Percentiles rank a stretch among this genome's conserved stretches.
phyloP scores from a whole-genome alignment of 2,329 filamentous ascomycete genomes.

The Botrytis tulipae region DNA sequence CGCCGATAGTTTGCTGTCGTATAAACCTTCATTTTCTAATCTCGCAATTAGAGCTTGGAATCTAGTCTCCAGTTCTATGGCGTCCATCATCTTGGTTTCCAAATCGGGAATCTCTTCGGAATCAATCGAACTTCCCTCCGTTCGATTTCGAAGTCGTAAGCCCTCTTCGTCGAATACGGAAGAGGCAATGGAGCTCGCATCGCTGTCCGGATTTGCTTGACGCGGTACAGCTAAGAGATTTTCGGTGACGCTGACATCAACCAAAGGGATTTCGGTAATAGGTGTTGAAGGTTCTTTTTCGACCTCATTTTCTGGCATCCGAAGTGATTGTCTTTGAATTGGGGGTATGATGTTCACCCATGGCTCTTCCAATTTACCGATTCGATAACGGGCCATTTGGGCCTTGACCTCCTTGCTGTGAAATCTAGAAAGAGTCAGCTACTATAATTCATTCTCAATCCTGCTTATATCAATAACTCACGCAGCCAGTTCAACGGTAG shows the following conservation, averaged over 20 bases:
- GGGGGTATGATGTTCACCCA: constrained; percentile 91
- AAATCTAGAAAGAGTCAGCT: constrained; percentile 52
- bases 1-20: constrained; percentile 76
- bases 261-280: not conserved
- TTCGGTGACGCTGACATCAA: constrained; percentile 54
- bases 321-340: constrained; percentile 56
- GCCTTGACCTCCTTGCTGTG: constrained; percentile 76
- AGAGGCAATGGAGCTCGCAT: constrained; percentile 6
- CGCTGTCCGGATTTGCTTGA: constrained; percentile 3
- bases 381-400: constrained; percentile 76
- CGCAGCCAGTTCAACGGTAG: constrained; percentile 90
- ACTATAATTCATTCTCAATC: not conserved
- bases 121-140: constrained; percentile 39
- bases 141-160: not conserved
- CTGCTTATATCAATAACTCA: constrained; percentile 50
- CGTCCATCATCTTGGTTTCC: constrained; percentile 1
- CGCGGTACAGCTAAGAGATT: constrained; percentile 56
- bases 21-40: constrained; percentile 64
- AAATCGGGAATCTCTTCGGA: constrained; percentile 35
- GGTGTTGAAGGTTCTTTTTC: constrained; percentile 11
- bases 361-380: constrained; percentile 74
- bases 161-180: constrained; percentile 4
- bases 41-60: constrained; percentile 7
- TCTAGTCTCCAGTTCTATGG: not conserved
- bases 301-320: not conserved